Percentiles rank a stretch among this genome's conserved stretches.
These are phyloP conservation scores for Sporothrix euskadiensis DNA, from an alignment of 2,329 filamentous ascomycete genomes.

Conservation along the genomic window DNA sequence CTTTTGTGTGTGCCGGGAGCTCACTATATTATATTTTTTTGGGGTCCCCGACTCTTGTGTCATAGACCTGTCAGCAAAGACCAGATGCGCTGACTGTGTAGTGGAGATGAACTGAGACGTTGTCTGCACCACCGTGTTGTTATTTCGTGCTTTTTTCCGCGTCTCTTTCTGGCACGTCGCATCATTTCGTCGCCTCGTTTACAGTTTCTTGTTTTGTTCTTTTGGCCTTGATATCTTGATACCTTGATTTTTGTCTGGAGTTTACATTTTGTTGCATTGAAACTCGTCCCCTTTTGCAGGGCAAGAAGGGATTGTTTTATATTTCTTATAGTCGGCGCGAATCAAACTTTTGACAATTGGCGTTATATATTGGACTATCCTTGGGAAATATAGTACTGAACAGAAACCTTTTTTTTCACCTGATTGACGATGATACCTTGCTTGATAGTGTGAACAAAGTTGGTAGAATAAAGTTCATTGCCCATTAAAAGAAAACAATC, in stretches of 20 bases:
- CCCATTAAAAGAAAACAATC: too few relatives aligned
- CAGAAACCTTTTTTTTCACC: background rate
- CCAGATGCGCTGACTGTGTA: background rate
- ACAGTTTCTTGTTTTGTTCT: background rate
- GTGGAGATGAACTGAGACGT: background rate
- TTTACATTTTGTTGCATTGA: background rate
- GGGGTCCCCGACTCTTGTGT: background rate
- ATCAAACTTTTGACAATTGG: background rate
- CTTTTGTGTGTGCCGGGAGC: background rate
- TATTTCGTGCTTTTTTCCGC: background rate
- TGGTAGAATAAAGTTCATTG: too few relatives aligned
- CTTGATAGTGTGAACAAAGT: background rate
- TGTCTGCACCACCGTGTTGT: background rate
- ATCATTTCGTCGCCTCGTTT: background rate
- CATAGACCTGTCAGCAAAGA: background rate
- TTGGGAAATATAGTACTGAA: background rate
- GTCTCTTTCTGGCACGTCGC: background rate
- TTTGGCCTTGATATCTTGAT: background rate
- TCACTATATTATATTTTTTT: background rate
- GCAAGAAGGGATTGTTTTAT: background rate
- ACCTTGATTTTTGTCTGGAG: background rate
- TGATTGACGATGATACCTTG: background rate
- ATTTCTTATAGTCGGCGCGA: conserved; percentile 9
- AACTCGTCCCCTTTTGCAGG: background rate
- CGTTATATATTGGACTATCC: background rate